Evolutionary conservation across 148 eudicot genomes (phyloP).

Genomic region (Hydrangea macrophylla): DNA sequence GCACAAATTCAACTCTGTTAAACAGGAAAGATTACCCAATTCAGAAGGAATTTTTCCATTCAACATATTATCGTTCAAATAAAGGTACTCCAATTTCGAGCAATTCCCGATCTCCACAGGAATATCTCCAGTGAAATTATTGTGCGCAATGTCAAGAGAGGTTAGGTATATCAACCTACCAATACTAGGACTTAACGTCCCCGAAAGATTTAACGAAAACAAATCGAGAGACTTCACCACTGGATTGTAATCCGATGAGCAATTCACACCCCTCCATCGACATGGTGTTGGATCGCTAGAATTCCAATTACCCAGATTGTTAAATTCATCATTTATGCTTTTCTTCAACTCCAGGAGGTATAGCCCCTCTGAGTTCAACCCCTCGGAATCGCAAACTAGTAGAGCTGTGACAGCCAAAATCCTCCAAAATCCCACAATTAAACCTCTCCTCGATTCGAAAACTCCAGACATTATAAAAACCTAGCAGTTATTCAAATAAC

Average conservation of each 20-base stretch:
- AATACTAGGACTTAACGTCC: conserved; percentile 63
- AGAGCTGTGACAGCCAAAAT: conserved; percentile 27
- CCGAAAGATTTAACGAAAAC: conserved; percentile 61
- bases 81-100: conserved; percentile 41
- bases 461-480: conserved; percentile 39
- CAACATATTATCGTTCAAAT: conserved; percentile 61
- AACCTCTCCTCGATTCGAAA: conserved; percentile 21
- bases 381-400: conserved; percentile 40
- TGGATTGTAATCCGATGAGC: conserved; percentile 33
- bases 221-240: conserved; percentile 66
- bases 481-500: conserved; percentile 13
- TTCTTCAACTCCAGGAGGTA: conserved; percentile 65
- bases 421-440: conserved; percentile 31
- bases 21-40: conserved; percentile 50
- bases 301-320: conserved; percentile 59
- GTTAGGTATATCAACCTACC: conserved; percentile 51
- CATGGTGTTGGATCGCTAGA: conserved; percentile 70
- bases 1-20: conserved; percentile 70
- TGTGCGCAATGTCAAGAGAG: conserved; percentile 50
- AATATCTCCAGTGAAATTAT: conserved; percentile 50
- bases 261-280: conserved; percentile 75
- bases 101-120: conserved; percentile 73
- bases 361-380: conserved; percentile 74
- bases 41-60: conserved; percentile 69
- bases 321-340: conserved; percentile 39